Evolutionary conservation across 257 asterid genomes (phyloP).

Genomic region (Penstemon barbatus): DNA sequence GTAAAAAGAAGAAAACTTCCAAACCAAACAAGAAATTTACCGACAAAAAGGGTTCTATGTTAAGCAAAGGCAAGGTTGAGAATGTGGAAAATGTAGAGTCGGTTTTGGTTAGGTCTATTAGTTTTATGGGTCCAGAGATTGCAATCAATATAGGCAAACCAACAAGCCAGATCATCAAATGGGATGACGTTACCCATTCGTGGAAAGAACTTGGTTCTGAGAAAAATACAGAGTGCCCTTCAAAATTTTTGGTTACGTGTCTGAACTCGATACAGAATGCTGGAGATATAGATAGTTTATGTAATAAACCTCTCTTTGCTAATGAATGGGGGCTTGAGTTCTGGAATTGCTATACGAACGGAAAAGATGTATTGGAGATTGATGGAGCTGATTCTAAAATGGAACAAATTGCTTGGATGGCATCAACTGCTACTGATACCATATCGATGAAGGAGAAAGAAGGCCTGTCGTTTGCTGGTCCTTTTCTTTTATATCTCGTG

Average conservation of each 20-base stretch:
- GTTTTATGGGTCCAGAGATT: slow-evolving; percentile 35
- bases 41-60: slow-evolving; percentile 33
- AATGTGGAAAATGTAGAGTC: slow-evolving; percentile 27
- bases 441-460: slow-evolving; percentile 75
- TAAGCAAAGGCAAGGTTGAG: slow-evolving; percentile 22
- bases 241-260: slow-evolving; percentile 67
- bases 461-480: slow-evolving; percentile 55
- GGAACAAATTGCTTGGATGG: slow-evolving; percentile 89
- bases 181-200: slow-evolving; percentile 30
- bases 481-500: slow-evolving; percentile 75
- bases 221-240: slow-evolving; percentile 45
- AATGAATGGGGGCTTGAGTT: slow-evolving; percentile 79
- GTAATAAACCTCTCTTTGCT: slow-evolving; percentile 50
- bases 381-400: slow-evolving; percentile 43
- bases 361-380: slow-evolving; percentile 69
- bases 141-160: slow-evolving; percentile 39
- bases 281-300: slow-evolving; percentile 32
- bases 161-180: slow-evolving; percentile 23
- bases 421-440: slow-evolving; percentile 76
- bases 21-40: slow-evolving; percentile 32
- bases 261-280: slow-evolving; percentile 61
- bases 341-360: slow-evolving; percentile 63
- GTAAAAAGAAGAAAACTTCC: slow-evolving; percentile 45
- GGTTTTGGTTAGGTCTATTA: slow-evolving; percentile 20
- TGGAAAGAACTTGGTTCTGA: slow-evolving; percentile 30